Percentiles rank a stretch among this genome's conserved stretches.
Evolutionary conservation across 495 filamentous ascomycete species (phyloP).

Genomic region (Aspergillus haitiensis): DNA sequence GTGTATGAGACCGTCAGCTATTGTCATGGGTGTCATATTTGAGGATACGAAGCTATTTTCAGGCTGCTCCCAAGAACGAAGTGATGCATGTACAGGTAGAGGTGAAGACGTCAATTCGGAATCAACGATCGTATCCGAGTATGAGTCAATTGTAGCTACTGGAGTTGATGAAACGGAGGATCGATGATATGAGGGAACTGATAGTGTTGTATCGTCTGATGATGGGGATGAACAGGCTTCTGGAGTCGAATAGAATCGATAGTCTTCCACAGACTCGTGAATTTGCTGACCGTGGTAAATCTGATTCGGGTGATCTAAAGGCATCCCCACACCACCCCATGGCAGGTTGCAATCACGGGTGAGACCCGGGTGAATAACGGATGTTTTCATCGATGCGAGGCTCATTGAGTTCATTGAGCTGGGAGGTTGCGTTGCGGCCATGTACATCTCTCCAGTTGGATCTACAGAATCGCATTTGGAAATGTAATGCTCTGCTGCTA

Average conservation of each 20-base stretch:
- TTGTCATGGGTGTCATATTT: conserved; percentile 37
- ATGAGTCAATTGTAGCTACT: conserved; percentile 37
- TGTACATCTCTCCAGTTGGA: conserved; percentile 24
- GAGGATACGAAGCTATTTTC: conserved; percentile 32
- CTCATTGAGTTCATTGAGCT: conserved; percentile 51
- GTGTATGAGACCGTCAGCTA: conserved; percentile 40
- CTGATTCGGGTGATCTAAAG: conserved; percentile 36
- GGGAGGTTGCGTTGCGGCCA: conserved; percentile 32
- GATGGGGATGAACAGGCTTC: conserved; percentile 48
- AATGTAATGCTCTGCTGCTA: conserved; percentile 30
- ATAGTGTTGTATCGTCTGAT: conserved; percentile 40
- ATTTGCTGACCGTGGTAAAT: conserved; percentile 38
- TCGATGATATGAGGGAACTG: conserved; percentile 38
- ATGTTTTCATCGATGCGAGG: conserved; percentile 46
- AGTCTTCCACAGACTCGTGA: conserved; percentile 42
- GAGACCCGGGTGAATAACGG: conserved; percentile 45
- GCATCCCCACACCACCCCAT: conserved; percentile 43
- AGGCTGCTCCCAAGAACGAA: conserved; percentile 39
- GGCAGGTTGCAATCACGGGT: conserved; percentile 37
- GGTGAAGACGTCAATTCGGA: conserved; percentile 41
- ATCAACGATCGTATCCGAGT: conserved; percentile 38
- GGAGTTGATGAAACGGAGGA: conserved; percentile 42
- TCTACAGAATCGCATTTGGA: conserved; percentile 35
- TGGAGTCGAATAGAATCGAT: conserved; percentile 45
- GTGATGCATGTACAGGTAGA: conserved; percentile 35